Base-by-base conservation (phyloP, 2,329 filamentous ascomycete species). In the Arthrobotrys musiformis region DNA sequence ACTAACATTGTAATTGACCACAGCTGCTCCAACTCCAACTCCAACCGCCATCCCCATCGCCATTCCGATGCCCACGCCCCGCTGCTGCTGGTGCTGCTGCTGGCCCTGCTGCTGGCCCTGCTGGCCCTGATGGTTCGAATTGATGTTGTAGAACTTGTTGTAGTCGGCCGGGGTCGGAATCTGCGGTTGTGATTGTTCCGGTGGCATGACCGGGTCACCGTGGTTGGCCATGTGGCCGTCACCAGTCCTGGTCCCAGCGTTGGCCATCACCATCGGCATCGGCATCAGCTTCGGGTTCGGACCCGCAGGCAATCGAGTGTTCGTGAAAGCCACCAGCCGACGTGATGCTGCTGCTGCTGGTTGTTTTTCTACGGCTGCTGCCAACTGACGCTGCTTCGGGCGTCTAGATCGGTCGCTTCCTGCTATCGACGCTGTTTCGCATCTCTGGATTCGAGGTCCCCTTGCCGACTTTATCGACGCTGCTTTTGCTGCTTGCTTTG, bases 251-350 rank as follows among this genome's bases (percentile, higher is more conserved):
- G 19, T 67, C 30, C 62, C 44, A 46, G 44, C 33, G 58, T 58
- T 77, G 22, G 67, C 66, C 67, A 73, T 72, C 62, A 64, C 63
- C 42, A 63, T 60, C 46, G 62, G 74, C 73, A 78, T 78, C 22
- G 62, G 56, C 52, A n/a, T 42, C 40, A 17, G 40, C 40, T n/a
- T n/a, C n/a, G n/a, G n/a, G n/a, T n/a, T n/a, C n/a, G n/a, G n/a
- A n/a, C n/a, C n/a, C n/a, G 40, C 30, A 26, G 44, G 50, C 11
- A 33, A 26, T 62, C 69, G 48, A 35, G 67, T 73, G 68, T 70
- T 46, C 30, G 48, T 61, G 74, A 78, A 78, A 8, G 68, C 37
- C 62, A 78, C 67, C 35, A 66, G 30, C 44, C 62, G 56, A 37
- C 60, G 74, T n/a, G 35, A 4, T 40, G 52, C 67, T 44, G 67